phyloP scores from a whole-genome alignment of 2,329 filamentous ascomycete genomes.

The Scedosporium dehoogii region DNA sequence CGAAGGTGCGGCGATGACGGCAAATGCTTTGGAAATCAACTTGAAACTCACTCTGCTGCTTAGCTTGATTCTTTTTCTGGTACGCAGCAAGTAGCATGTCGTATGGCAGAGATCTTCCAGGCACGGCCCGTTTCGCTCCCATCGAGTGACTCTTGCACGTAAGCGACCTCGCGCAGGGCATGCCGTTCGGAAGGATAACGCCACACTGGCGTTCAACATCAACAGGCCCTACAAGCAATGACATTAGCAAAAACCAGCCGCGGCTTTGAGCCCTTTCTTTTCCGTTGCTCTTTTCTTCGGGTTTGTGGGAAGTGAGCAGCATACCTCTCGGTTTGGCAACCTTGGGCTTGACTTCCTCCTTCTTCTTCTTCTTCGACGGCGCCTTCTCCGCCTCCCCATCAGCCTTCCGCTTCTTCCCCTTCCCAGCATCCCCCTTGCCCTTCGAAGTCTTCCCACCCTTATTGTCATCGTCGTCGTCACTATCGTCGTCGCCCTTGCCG shows the following conservation, averaged over 20 bases:
- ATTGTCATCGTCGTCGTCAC: slow-evolving; percentile 32
- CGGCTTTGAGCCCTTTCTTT: no score
- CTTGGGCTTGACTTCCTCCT: slow-evolving; percentile 81
- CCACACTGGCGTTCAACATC: slow-evolving; percentile 93
- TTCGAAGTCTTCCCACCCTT: slow-evolving; percentile 37
- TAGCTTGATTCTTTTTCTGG: slow-evolving; percentile 97
- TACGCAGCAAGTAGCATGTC: slow-evolving; percentile 84
- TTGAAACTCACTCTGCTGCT: slow-evolving; percentile 72
- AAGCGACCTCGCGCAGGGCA: slow-evolving; percentile 75
- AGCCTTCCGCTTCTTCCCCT: slow-evolving; percentile 71
- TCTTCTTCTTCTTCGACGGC: slow-evolving; percentile 87
- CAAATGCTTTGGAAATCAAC: slow-evolving; percentile 9
- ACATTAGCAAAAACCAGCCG: no score
- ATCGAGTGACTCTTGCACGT: slow-evolving; percentile 95
- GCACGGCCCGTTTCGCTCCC: slow-evolving; percentile 84
- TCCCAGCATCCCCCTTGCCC: slow-evolving; percentile 20
- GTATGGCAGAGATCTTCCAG: slow-evolving; percentile 78
- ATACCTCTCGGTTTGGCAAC: slow-evolving; percentile 71
- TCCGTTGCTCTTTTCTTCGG: no score
- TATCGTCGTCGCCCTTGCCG: slow-evolving; percentile 38
- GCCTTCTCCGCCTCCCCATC: slow-evolving; percentile 70
- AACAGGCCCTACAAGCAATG: slow-evolving; percentile 54
- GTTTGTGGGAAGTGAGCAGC: neutral
- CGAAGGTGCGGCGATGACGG: slow-evolving; percentile 8
- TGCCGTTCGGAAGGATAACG: slow-evolving; percentile 74